Conservation (phyloP, 108 stramenopile genomes). For the Nannochloropsis oceanica region DNA sequence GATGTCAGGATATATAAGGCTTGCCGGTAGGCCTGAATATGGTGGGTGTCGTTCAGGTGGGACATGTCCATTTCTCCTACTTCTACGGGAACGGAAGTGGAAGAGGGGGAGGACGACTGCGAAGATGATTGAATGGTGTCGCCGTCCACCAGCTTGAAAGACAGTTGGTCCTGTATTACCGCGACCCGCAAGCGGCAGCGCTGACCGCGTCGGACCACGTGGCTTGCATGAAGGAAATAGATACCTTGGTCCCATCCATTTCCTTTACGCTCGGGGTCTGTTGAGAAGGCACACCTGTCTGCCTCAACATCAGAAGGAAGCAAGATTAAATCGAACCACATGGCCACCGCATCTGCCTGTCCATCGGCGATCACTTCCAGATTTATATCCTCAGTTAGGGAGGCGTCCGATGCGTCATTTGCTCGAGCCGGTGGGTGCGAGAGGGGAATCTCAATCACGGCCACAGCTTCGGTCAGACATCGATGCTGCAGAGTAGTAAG, state of each 20-base stretch:
- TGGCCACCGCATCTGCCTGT: conserved; percentile 22
- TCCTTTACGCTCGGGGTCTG: not conserved
- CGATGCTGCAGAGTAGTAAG: not conserved
- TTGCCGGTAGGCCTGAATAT: not conserved
- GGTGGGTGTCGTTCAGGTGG: conserved; percentile 8
- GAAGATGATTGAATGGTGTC: not conserved
- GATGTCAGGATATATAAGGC: conserved; percentile 1
- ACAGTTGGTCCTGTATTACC: not conserved
- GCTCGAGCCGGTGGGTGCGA: not conserved
- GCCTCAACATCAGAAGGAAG: not conserved
- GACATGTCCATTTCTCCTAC: conserved; percentile 31
- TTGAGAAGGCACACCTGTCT: not conserved
- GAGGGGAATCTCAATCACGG: not conserved
- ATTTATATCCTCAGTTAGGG: not conserved
- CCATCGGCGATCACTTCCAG: conserved; percentile 13
- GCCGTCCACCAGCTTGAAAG: not conserved
- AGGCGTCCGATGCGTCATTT: not conserved
- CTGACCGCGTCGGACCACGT: not conserved
- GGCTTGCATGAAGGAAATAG: not conserved
- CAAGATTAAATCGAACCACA: conserved; percentile 36
- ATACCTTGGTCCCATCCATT: not conserved
- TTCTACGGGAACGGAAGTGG: not conserved
- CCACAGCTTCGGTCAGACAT: not conserved
- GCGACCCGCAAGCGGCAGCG: not conserved
- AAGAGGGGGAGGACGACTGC: not conserved